Conservation (phyloP, 2,329 filamentous ascomycete genomes). For the Dactylellina cionopaga region DNA sequence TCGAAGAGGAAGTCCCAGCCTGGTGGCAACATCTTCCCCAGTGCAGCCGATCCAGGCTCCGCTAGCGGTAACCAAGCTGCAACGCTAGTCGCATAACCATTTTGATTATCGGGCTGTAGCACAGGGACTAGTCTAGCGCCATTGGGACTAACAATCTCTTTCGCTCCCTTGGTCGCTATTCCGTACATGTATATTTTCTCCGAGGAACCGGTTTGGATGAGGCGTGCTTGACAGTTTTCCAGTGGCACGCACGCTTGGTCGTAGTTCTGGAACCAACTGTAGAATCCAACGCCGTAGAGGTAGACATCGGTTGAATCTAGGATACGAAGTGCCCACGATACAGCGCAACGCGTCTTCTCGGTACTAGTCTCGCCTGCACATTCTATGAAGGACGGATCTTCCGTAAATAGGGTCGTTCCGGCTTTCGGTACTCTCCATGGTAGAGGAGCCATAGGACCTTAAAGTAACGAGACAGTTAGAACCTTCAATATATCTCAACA, state of each 20-base stretch:
- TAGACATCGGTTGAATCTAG: slow-evolving; percentile 30
- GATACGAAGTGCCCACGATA: slow-evolving; percentile 59
- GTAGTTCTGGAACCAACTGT: slow-evolving; percentile 56
- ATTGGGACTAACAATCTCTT: slow-evolving; percentile 3
- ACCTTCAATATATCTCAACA: too few species aligned
- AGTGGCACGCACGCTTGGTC: slow-evolving; percentile 11
- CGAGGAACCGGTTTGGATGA: not conserved
- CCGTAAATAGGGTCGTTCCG: not conserved
- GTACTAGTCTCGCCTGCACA: slow-evolving; percentile 52
- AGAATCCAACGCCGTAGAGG: slow-evolving; percentile 56
- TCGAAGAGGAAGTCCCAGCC: not conserved
- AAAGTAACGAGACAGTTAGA: too few species aligned
- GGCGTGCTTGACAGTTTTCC: slow-evolving; percentile 4
- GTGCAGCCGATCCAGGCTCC: slow-evolving; percentile 3
- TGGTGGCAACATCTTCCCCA: not conserved
- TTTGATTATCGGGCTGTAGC: slow-evolving; percentile 14
- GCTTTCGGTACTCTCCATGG: too few species aligned
- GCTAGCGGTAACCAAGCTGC: slow-evolving; percentile 22
- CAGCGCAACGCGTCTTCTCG: slow-evolving; percentile 58
- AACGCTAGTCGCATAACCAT: slow-evolving; percentile 12
- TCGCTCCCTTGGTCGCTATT: slow-evolving; percentile 10
- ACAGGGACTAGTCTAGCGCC: not conserved
- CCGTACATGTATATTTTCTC: slow-evolving; percentile 13
- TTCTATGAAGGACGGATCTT: slow-evolving; percentile 61
- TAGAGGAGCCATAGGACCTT: slow-evolving; percentile 58